Percentiles rank a stretch among this genome's conserved stretches.
Evolutionary conservation across 805 yeast genomes (phyloP).

Genomic region (Candida alai): DNA sequence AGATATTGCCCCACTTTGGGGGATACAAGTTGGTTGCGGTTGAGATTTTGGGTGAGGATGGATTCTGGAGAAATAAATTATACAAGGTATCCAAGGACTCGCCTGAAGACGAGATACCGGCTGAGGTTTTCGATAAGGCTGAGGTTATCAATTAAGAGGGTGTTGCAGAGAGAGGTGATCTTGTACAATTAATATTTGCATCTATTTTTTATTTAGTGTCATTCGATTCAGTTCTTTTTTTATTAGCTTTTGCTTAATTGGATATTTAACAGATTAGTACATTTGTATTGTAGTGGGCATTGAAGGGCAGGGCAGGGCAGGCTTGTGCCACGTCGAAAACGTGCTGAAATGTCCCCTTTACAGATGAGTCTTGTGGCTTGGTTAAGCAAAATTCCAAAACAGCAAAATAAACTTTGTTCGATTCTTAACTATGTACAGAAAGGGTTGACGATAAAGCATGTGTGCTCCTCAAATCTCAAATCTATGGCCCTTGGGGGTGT

Average conservation of each 20-base stretch:
- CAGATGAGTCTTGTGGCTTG: too few species aligned
- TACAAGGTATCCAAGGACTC: conserved; percentile 33
- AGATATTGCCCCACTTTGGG: conserved; percentile 51
- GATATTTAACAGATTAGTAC: too few species aligned
- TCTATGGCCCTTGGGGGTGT: conserved; percentile 47
- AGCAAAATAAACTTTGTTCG: background rate
- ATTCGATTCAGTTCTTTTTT: conserved; percentile 5
- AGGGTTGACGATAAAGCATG: conserved; percentile 2
- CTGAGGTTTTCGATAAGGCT: conserved; percentile 4
- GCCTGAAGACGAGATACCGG: conserved; percentile 8
- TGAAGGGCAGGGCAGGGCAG: too few species aligned
- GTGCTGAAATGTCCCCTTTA: too few species aligned
- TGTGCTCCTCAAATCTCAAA: conserved; percentile 27
- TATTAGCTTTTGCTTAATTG: conserved; percentile 1
- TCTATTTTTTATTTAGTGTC: too few species aligned
- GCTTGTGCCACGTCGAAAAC: too few species aligned
- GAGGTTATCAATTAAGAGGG: too few species aligned
- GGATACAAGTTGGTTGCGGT: conserved; percentile 49
- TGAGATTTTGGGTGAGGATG: conserved; percentile 61
- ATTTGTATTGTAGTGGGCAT: too few species aligned
- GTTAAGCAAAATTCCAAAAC: background rate
- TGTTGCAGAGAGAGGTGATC: too few species aligned
- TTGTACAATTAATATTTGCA: too few species aligned
- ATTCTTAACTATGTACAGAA: conserved; percentile 3
- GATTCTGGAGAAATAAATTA: conserved; percentile 67